These are phyloP conservation scores for Globisporangium orthogonon DNA, from an alignment of 352 stramenopile genomes.

Conservation along the genomic window DNA sequence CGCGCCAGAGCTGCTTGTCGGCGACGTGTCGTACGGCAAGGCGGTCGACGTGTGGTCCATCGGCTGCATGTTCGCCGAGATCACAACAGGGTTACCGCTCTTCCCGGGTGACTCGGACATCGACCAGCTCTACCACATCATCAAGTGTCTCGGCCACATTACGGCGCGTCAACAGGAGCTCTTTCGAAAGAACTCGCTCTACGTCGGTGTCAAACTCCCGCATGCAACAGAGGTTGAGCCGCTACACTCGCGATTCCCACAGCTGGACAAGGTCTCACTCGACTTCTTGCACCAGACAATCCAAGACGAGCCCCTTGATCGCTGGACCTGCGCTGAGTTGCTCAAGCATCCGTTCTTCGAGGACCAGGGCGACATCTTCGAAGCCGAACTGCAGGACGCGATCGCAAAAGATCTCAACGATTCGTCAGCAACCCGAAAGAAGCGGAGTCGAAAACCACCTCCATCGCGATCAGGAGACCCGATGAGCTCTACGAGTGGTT, in stretches of 20 bases:
- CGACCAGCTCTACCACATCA: slow-evolving; percentile 90
- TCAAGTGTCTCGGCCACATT: slow-evolving; percentile 64
- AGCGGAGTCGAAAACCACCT: slow-evolving; percentile 40
- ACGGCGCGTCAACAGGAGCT: slow-evolving; percentile 74
- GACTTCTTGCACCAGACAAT: slow-evolving; percentile 75
- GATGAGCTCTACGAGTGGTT: background rate
- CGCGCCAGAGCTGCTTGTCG: slow-evolving; percentile 90
- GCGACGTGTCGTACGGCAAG: slow-evolving; percentile 90
- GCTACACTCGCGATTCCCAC: slow-evolving; percentile 54
- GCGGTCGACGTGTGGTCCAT: slow-evolving; percentile 97
- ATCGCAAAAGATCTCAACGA: slow-evolving; percentile 65
- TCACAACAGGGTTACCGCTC: slow-evolving; percentile 93
- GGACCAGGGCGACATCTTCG: slow-evolving; percentile 41
- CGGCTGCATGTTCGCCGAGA: slow-evolving; percentile 94
- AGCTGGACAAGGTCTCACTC: slow-evolving; percentile 54
- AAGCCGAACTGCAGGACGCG: slow-evolving; percentile 61
- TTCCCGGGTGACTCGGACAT: slow-evolving; percentile 96
- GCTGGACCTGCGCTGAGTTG: slow-evolving; percentile 74
- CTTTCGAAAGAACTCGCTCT: slow-evolving; percentile 78
- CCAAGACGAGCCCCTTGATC: slow-evolving; percentile 67
- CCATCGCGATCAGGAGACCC: slow-evolving; percentile 14
- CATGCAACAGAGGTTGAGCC: slow-evolving; percentile 49
- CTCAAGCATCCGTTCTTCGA: slow-evolving; percentile 74
- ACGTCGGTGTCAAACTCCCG: slow-evolving; percentile 73
- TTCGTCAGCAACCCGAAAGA: slow-evolving; percentile 52